These are phyloP conservation scores for Sporothrix euskadiensis DNA, from an alignment of 2,329 filamentous ascomycete species.

Conservation along the genomic window DNA sequence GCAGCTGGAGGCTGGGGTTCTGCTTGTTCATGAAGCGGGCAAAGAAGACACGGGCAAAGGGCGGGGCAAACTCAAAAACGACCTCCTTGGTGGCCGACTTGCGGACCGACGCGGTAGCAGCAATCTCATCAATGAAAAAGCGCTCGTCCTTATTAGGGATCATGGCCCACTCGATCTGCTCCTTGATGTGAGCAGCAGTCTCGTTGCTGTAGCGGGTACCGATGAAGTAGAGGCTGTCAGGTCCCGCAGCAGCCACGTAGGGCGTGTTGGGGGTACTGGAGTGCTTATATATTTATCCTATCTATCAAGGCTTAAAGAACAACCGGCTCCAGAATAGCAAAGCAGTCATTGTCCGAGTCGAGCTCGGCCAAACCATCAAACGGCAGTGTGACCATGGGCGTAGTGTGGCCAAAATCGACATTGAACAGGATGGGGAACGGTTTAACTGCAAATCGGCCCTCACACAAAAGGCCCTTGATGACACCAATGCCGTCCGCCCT, in stretches of 20 bases:
- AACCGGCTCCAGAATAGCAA: conserved; percentile 3
- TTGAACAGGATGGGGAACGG: conserved; percentile 15
- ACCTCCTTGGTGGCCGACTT: background rate
- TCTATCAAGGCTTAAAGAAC: background rate
- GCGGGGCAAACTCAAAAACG: conserved; percentile 6
- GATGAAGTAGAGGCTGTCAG: conserved; percentile 17
- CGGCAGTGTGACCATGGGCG: conserved; percentile 11
- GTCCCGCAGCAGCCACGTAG: conserved; percentile 5
- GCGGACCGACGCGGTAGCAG: background rate
- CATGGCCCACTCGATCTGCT: conserved; percentile 23
- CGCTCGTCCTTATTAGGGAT: conserved; percentile 6
- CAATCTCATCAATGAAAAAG: background rate
- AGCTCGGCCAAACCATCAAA: background rate
- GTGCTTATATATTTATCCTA: background rate
- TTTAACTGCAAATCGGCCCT: background rate
- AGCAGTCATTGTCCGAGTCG: background rate
- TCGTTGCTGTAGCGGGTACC: conserved; percentile 12
- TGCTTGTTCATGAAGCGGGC: conserved; percentile 18
- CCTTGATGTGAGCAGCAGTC: conserved; percentile 17
- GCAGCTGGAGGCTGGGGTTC: conserved; percentile 10
- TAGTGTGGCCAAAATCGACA: conserved; percentile 8
- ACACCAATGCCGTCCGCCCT: background rate
- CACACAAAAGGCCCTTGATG: background rate
- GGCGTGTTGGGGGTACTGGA: conserved; percentile 20
- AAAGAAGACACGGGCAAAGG: conserved; percentile 20